These are phyloP conservation scores for Fraxinus greggii DNA, from an alignment of 305 asterid genomes.

Conservation along the genomic window DNA sequence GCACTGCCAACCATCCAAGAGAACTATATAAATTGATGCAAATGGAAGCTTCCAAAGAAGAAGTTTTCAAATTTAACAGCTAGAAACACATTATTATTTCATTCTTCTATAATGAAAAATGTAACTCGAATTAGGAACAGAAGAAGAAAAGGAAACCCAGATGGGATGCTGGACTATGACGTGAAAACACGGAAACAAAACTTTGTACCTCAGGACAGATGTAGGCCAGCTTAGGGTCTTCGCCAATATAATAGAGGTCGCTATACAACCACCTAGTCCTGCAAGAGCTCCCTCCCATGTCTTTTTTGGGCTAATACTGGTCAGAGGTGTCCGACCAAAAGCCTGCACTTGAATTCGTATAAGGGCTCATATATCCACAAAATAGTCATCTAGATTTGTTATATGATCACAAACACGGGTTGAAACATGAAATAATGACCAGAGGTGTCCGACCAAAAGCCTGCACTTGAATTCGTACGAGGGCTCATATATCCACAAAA, in stretches of 20 bases:
- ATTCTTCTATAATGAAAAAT: not conserved
- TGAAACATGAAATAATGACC: slow-evolving; percentile 1
- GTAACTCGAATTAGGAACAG: not conserved
- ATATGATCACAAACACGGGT: slow-evolving; percentile 4
- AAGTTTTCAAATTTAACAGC: slow-evolving; percentile 12
- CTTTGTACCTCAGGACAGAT: slow-evolving; percentile 56
- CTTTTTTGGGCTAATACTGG: slow-evolving; percentile 86
- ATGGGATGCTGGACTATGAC: not conserved
- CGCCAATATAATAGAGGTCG: slow-evolving; percentile 65
- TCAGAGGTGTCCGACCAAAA: slow-evolving; percentile 92
- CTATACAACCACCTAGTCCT: slow-evolving; percentile 84
- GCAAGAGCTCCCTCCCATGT: slow-evolving; percentile 97
- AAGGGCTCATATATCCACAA: slow-evolving; percentile 11
- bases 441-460: no score
- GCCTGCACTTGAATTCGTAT: slow-evolving; percentile 51
- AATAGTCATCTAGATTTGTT: not conserved
- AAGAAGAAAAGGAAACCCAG: not conserved
- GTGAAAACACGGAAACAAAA: not conserved
- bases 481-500: no score
- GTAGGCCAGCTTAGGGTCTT: slow-evolving; percentile 75
- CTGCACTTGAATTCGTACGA: no score
- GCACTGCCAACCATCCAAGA: slow-evolving; percentile 51
- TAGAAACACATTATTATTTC: not conserved
- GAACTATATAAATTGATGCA: slow-evolving; percentile 19
- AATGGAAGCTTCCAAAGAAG: not conserved